Percentiles rank a stretch among this genome's conserved stretches.
These are phyloP conservation scores for Elsinoe batatas DNA, from an alignment of 2,329 filamentous ascomycete species.

Conservation along the genomic window DNA sequence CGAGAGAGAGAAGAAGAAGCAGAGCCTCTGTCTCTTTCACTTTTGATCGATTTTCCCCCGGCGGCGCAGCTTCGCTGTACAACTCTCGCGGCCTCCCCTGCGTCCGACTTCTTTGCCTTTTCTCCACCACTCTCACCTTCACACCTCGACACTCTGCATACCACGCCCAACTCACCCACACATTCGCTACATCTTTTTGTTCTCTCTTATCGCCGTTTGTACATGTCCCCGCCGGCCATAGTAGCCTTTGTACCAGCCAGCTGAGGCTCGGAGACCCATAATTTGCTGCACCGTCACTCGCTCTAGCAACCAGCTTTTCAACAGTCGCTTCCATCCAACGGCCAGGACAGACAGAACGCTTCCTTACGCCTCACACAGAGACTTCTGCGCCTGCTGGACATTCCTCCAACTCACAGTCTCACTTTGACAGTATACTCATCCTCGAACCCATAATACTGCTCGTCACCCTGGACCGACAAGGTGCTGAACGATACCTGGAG, in stretches of 20 bases:
- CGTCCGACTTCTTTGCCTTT: background rate
- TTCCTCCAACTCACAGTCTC: background rate
- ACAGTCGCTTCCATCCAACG: constrained; percentile 14
- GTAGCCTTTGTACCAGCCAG: constrained; percentile 1
- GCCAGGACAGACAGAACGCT: constrained; percentile 11
- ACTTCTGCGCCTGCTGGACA: background rate
- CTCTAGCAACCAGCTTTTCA: constrained; percentile 14
- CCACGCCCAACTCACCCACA: constrained; percentile 1
- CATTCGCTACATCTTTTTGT: constrained; percentile 7
- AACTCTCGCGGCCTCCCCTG: constrained; percentile 6
- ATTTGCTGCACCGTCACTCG: constrained; percentile 14
- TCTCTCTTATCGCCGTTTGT: constrained; percentile 4
- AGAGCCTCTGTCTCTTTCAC: background rate
- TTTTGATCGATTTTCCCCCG: background rate
- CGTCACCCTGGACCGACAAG: background rate
- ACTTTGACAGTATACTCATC: background rate
- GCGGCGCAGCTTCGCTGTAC: background rate
- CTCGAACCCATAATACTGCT: background rate
- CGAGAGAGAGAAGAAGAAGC: background rate
- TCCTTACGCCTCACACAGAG: background rate
- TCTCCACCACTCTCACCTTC: constrained; percentile 9
- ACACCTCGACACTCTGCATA: background rate
- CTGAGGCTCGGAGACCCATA: constrained; percentile 10
- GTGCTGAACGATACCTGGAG: background rate
- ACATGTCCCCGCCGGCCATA: background rate